Base-by-base conservation (phyloP, 192 early-diverging fungal species). In the Umbelopsis sp. region DNA sequence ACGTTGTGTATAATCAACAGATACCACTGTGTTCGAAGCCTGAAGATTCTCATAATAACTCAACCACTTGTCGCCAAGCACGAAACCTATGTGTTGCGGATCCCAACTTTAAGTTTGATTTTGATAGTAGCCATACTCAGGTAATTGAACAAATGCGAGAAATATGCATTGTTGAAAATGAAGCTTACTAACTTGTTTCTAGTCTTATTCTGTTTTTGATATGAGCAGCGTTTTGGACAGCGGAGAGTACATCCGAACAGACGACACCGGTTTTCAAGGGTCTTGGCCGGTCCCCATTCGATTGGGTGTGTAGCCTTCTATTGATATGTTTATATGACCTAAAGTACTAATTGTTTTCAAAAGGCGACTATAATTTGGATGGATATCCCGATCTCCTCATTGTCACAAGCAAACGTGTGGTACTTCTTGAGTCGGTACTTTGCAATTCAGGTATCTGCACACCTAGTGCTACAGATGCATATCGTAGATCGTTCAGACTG, bases 351-450 rank as follows among this genome's bases (percentile, higher is more conserved):
- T n/a, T 11, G 4, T 20, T 24, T 70, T 32, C 72, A 11, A 11
- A 41, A 62, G 91, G 92, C 29, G 96, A 98, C 69, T 91, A 91
- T 71, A 91, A 96, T 66, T 83, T 94, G 65, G 96, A 98, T 78
- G 95, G 95, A 22, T 96, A 92, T 75, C 93, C 95, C 0, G 96
- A 98, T 79, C 66, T 93, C n/a, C 76, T 98, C 51, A 83, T 94
- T 0, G 83, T 85, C 3, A 82, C 76, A 36, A 77, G 79, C 45
- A 71, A 75, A 20, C 86, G 84, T 22, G 86, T 92, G 9, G 86
- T 91, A 1, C 70, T 97, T 9, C 71, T 96, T 26, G 74, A 85
- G 45, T 96, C 94, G 0, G 77, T 88, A 0, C 73, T 86, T 2
- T 95, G 95, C 71, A 76, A 73, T 1, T 65, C 49, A 0, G 74